phyloP scores from a whole-genome alignment of 1,139 yeast genomes.

The Starmera stellimalicola region DNA sequence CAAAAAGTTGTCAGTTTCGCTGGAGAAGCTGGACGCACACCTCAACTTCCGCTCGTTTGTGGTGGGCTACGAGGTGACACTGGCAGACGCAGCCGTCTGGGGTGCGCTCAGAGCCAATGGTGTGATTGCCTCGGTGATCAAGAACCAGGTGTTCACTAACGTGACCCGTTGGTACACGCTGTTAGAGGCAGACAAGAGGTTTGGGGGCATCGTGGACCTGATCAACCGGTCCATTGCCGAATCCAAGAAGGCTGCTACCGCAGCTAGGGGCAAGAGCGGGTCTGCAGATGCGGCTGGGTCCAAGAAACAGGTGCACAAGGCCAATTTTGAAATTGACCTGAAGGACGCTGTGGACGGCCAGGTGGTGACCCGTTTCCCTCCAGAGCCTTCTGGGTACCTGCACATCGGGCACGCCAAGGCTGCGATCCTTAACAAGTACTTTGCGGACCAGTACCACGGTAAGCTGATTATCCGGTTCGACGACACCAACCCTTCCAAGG shows the following conservation, averaged over 20 bases:
- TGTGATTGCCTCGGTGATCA: slow-evolving; percentile 82
- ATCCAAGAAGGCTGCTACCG: slow-evolving; percentile 44
- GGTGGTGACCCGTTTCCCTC: slow-evolving; percentile 95
- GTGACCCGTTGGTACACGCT: slow-evolving; percentile 90
- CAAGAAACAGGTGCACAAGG: slow-evolving; percentile 66
- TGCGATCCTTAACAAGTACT: slow-evolving; percentile 88
- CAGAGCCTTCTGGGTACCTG: slow-evolving; percentile 75
- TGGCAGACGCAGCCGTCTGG: slow-evolving; percentile 87
- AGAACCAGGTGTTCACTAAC: slow-evolving; percentile 74
- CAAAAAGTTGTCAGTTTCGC: slow-evolving; percentile 67
- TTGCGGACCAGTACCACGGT: slow-evolving; percentile 90
- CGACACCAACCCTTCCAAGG: slow-evolving; percentile 95
- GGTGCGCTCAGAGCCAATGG: slow-evolving; percentile 91
- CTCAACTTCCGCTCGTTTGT: slow-evolving; percentile 79
- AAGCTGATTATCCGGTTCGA: slow-evolving; percentile 92
- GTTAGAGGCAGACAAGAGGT: slow-evolving; percentile 55
- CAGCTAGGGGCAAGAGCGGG: slow-evolving; percentile 28
- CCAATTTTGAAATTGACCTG: slow-evolving; percentile 86
- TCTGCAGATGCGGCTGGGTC: slow-evolving; percentile 40
- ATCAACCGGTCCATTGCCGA: slow-evolving; percentile 64
- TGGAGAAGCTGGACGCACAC: slow-evolving; percentile 75
- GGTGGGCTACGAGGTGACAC: slow-evolving; percentile 53
- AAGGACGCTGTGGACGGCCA: slow-evolving; percentile 86
- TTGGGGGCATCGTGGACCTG: slow-evolving; percentile 62
- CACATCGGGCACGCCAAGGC: slow-evolving; percentile 98